Percentiles rank a stretch among this genome's conserved stretches.
Conservation (phyloP, 768 basidiomycete species). For the Chalciporus piperatus region DNA sequence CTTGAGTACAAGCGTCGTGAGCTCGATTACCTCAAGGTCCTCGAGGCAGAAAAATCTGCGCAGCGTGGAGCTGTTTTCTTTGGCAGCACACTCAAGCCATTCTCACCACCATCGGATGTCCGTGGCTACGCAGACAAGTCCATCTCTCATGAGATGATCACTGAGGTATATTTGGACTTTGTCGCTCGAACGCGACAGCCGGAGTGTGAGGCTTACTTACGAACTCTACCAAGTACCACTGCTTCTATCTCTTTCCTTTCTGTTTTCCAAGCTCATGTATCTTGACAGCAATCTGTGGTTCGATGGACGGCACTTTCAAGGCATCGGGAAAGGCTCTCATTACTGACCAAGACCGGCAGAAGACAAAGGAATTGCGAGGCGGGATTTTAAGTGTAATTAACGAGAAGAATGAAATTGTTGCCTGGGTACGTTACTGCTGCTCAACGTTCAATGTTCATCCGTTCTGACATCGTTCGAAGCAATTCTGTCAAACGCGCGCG, state of each 20-base stretch:
- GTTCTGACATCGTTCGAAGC: too few relatives aligned
- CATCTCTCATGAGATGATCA: constrained; percentile 20
- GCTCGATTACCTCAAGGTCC: constrained; percentile 15
- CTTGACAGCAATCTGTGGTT: constrained; percentile 2
- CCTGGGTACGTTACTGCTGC: constrained; percentile 18
- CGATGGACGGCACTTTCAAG: constrained; percentile 14
- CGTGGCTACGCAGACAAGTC: constrained; percentile 3
- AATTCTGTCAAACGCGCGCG: constrained; percentile 13
- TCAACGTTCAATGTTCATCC: too few relatives aligned
- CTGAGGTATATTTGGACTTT: constrained; percentile 19
- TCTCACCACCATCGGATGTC: not conserved
- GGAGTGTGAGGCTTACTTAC: not conserved
- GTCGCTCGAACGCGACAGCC: not conserved
- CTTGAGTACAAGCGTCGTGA: constrained; percentile 14
- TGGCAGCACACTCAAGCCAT: not conserved
- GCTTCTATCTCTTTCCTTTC: too few relatives aligned
- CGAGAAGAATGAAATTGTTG: constrained; percentile 12
- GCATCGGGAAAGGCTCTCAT: constrained; percentile 10
- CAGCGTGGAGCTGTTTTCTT: not conserved
- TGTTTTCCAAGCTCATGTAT: too few relatives aligned
- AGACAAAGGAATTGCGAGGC: constrained; percentile 2
- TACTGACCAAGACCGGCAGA: not conserved
- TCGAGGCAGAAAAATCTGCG: not conserved
- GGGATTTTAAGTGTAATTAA: constrained; percentile 15
- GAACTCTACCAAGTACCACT: not conserved